These are phyloP conservation scores for Penicillium sp. DNA, from an alignment of 2,329 filamentous ascomycete species.

Conservation along the genomic window DNA sequence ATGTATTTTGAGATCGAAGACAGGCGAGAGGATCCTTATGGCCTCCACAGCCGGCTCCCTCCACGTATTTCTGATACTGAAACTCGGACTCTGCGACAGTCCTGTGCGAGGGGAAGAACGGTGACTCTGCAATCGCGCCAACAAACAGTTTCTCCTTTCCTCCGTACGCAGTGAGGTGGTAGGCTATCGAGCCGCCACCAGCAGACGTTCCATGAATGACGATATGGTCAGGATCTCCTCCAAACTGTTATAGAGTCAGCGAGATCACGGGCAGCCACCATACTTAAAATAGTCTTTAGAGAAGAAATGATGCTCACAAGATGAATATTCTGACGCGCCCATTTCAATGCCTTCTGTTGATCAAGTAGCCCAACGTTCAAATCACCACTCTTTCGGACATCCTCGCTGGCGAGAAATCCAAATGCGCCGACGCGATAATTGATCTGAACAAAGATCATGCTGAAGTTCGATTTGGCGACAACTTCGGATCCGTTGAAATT, in stretches of 20 bases:
- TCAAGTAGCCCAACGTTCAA: constrained; percentile 65
- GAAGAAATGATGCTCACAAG: neutral
- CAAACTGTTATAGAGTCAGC: constrained; percentile 44
- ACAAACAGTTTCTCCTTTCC: constrained; percentile 50
- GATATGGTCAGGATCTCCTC: constrained; percentile 59
- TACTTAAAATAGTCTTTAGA: no score
- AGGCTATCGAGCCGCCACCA: constrained; percentile 57
- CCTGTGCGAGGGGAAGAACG: constrained; percentile 47
- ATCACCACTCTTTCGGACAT: constrained; percentile 55
- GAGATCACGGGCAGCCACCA: neutral
- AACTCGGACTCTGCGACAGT: constrained; percentile 47
- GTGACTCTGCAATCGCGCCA: constrained; percentile 50
- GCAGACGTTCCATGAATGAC: constrained; percentile 62
- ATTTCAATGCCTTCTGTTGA: constrained; percentile 59
- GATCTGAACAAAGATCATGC: constrained; percentile 66
- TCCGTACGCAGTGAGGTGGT: constrained; percentile 53
- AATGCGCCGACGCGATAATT: constrained; percentile 67
- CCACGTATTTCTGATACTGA: constrained; percentile 48
- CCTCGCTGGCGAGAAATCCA: constrained; percentile 61
- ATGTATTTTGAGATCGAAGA: constrained; percentile 43
- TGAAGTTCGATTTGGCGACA: constrained; percentile 54
- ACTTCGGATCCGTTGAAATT: constrained; percentile 61
- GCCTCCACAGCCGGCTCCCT: constrained; percentile 44
- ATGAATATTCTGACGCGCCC: constrained; percentile 60
- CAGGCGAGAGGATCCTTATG: constrained; percentile 43